Evolutionary conservation across 495 filamentous ascomycete genomes (phyloP).

Genomic region (Astrothelium macrocarpum): DNA sequence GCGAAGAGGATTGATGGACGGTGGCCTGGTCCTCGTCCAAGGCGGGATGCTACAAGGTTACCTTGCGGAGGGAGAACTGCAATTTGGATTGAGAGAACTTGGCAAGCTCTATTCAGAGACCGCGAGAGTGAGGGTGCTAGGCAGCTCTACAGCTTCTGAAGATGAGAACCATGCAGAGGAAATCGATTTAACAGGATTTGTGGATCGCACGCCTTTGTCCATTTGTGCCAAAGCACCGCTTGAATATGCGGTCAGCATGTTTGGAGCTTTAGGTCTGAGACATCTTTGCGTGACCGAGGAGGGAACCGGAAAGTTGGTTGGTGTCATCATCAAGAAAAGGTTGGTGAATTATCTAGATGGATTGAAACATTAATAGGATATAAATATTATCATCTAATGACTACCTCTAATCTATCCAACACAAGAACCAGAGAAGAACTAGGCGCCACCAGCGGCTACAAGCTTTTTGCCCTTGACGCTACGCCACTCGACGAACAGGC

Average conservation of each 20-base stretch:
- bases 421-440: not conserved
- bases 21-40: constrained; percentile 46
- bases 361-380: constrained; percentile 9
- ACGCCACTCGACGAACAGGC: constrained; percentile 29
- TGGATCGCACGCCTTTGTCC: constrained; percentile 44
- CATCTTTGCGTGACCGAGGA: constrained; percentile 43
- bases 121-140: constrained; percentile 35
- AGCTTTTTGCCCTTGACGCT: constrained; percentile 32
- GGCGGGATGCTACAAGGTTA: constrained; percentile 44
- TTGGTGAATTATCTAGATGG: constrained; percentile 30
- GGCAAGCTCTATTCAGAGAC: constrained; percentile 28
- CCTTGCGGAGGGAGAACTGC: constrained; percentile 45
- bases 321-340: constrained; percentile 35
- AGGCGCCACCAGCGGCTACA: constrained; percentile 4
- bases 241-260: constrained; percentile 50
- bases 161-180: constrained; percentile 21
- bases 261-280: constrained; percentile 45
- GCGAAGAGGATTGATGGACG: constrained; percentile 45
- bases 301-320: constrained; percentile 30
- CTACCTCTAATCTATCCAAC: not conserved
- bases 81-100: constrained; percentile 38
- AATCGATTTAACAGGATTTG: constrained; percentile 39
- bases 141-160: constrained; percentile 21
- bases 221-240: constrained; percentile 44
- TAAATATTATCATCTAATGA: not conserved